phyloP scores from a whole-genome alignment of 1,284 basidiomycete genomes.

The Athelia sp. region DNA sequence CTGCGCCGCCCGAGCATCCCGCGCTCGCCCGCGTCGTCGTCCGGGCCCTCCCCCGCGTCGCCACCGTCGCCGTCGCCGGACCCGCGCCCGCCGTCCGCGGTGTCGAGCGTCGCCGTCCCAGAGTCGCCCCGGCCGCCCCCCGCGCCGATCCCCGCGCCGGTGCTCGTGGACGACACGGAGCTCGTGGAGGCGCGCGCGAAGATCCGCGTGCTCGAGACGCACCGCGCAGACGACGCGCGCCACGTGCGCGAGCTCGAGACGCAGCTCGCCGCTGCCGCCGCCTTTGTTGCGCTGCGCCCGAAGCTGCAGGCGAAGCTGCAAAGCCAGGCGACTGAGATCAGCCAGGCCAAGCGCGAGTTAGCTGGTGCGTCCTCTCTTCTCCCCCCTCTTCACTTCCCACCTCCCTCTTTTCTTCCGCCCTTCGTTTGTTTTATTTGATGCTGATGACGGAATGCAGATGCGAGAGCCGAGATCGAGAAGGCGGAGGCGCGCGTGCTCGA shows the following conservation, averaged over 20 bases:
- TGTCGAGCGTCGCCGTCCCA: constrained; percentile 28
- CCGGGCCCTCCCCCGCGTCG: not conserved
- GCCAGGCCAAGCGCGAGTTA: constrained; percentile 59
- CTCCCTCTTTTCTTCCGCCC: too few species aligned
- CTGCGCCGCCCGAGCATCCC: not conserved
- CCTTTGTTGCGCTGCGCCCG: constrained; percentile 79
- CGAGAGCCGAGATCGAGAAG: too few species aligned
- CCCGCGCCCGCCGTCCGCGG: not conserved
- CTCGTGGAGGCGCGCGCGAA: constrained; percentile 82
- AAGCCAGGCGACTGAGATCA: constrained; percentile 74
- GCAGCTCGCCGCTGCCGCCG: constrained; percentile 77
- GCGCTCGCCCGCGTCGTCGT: not conserved
- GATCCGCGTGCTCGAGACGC: constrained; percentile 80
- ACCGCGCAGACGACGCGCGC: constrained; percentile 82
- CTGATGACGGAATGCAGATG: too few species aligned
- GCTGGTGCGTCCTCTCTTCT: constrained; percentile 69
- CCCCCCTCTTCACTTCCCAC: too few species aligned
- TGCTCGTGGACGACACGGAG: constrained; percentile 45
- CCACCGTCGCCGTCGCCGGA: not conserved
- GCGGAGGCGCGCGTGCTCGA: constrained; percentile 62
- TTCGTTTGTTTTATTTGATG: too few species aligned
- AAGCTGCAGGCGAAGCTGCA: constrained; percentile 88
- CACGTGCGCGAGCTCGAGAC: constrained; percentile 83
- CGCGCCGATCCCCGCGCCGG: constrained; percentile 14
- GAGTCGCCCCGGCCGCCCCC: constrained; percentile 28